phyloP scores from a whole-genome alignment of 805 yeast species.

The Candida schatavii region DNA sequence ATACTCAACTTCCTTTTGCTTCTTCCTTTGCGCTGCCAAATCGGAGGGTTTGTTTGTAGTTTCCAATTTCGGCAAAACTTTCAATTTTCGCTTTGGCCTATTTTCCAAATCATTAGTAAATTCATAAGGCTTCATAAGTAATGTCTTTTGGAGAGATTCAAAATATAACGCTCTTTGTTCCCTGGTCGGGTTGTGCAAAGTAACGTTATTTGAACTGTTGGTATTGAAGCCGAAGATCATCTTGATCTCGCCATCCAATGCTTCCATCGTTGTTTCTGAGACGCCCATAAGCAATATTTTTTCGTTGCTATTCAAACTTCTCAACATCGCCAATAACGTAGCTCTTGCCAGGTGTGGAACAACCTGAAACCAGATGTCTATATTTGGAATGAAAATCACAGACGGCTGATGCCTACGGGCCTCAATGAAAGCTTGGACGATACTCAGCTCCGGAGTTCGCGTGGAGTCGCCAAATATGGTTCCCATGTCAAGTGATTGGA shows the following conservation, averaged over 20 bases:
- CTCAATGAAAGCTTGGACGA: conserved; percentile 82
- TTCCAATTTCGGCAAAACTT: conserved; percentile 23
- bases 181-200: conserved; percentile 40
- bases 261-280: conserved; percentile 47
- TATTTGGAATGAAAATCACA: conserved; percentile 76
- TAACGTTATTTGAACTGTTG: conserved; percentile 41
- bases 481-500: conserved; percentile 82
- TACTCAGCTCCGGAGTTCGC: conserved; percentile 75
- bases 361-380: conserved; percentile 72
- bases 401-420: conserved; percentile 89
- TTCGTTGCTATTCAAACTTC: conserved; percentile 69
- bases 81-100: conserved; percentile 49
- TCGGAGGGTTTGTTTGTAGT: conserved; percentile 25
- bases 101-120: conserved; percentile 62
- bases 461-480: conserved; percentile 74
- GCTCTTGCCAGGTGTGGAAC: conserved; percentile 68
- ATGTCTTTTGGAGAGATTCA: conserved; percentile 46
- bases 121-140: conserved; percentile 66
- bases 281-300: conserved; percentile 71
- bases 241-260: conserved; percentile 46
- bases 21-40: conserved; percentile 36
- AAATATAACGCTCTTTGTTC: conserved; percentile 59
- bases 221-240: conserved; percentile 56
- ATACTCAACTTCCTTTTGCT: conserved; percentile 50
- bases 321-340: conserved; percentile 66